Evolutionary conservation across 345 rosid genomes (phyloP), one percentile per base, ranked within the genome.

Genomic region (Corchorus capsularis): DNA sequence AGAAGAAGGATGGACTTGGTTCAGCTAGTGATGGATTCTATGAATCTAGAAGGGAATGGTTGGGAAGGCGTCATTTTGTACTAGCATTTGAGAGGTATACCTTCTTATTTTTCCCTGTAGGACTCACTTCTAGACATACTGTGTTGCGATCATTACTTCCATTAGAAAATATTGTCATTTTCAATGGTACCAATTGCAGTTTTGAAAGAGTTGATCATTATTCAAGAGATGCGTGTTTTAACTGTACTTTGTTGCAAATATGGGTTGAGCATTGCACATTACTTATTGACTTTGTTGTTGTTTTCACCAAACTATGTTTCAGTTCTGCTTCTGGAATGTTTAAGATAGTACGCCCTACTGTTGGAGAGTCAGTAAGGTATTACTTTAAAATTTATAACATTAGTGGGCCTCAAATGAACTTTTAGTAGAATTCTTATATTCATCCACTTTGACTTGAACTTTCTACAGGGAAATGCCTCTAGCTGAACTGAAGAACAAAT

Each of bases 21-120:
- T 93, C 98, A 27, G 82, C 89, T 12, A 82, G 43, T 85, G 99
- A 93, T 81, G 98, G 99, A 56, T 96, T 96, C 79, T 96, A 87
- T 85, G 99, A 96, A 85, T 96, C 99, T 75, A 93, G 84, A 82
- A 92, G 98, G 82, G 98, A 96, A 79, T 96, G 98, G 99, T 80
- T 96, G 82, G 98, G 99, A 82, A 88, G 81, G 71, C 97, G 93
- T 43, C 99, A 96, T 84, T 87, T 88, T 75, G 82, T 93, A 84
- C 88, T 93, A 83, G 98, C 94, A 77, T 91, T 91, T 85, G 99
- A 91, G 83, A 93, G 98, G 99, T 93, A 87, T 79, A 59, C 19
- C n/a, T 75, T 54, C 47, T 65, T 63, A 49, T 69, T 27, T 35
- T 4, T 27, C 27, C 27, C 27, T 47, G 27, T 12, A 37, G 37